Conservation (phyloP, 129 eudicot genomes). For the Heracleum sosnowskyi region DNA sequence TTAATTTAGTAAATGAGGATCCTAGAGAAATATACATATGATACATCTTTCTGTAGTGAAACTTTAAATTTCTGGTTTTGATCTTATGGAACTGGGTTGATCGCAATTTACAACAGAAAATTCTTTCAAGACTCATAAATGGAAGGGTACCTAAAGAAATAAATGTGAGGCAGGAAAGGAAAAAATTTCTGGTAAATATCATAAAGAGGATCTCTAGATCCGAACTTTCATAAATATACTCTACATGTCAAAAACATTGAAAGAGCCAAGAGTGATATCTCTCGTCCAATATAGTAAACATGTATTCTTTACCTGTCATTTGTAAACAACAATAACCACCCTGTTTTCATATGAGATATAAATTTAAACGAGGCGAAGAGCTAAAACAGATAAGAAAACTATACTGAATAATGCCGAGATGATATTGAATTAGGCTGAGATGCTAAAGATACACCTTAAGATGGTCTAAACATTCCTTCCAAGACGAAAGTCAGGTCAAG, state of each 20-base stretch:
- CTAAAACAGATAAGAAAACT: neutral
- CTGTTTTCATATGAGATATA: neutral
- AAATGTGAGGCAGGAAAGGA: neutral
- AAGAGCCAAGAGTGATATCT: neutral
- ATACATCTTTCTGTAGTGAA: neutral
- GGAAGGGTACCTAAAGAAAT: neutral
- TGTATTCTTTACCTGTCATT: neutral
- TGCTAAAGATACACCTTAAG: conserved; percentile 62
- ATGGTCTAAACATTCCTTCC: conserved; percentile 60
- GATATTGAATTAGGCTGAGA: conserved; percentile 38
- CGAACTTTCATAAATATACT: neutral
- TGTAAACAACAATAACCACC: neutral
- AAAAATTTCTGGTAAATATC: neutral
- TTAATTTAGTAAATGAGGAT: neutral
- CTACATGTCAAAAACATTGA: neutral
- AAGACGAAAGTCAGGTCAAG: conserved; percentile 31
- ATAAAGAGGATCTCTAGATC: neutral
- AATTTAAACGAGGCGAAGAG: neutral
- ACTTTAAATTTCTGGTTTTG: neutral
- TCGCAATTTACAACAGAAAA: neutral
- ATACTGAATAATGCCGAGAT: conserved; percentile 33
- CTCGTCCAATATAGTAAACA: neutral
- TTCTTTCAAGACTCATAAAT: neutral
- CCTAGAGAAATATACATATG: neutral
- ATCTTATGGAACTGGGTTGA: neutral